These are phyloP conservation scores for Rehmannia glutinosa DNA, from an alignment of 257 asterid genomes.

Conservation along the genomic window DNA sequence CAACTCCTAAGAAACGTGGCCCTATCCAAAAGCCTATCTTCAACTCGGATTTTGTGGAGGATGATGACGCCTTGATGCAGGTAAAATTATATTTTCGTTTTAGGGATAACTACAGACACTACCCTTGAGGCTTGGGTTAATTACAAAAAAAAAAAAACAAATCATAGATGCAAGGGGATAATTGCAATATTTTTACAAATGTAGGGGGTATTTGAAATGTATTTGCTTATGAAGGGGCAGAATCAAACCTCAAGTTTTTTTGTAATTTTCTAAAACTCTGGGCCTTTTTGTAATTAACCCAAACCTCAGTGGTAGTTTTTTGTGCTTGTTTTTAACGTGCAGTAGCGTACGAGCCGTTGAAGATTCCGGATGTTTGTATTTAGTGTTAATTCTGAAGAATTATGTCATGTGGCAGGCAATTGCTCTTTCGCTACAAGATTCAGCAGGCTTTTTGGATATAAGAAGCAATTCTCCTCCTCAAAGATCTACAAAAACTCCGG, in stretches of 20 bases:
- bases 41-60: constrained; percentile 59
- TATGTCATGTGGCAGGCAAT: constrained; percentile 59
- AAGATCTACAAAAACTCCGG: neutral
- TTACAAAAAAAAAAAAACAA: constrained; percentile 32
- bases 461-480: neutral
- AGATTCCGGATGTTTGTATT: neutral
- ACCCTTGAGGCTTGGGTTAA: neutral
- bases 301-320: too few species aligned
- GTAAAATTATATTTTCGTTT: constrained; percentile 21
- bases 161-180: too few species aligned
- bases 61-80: constrained; percentile 72
- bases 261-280: too few species aligned
- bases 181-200: too few species aligned
- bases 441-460: constrained; percentile 37
- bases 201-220: too few species aligned
- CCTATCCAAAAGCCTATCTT: constrained; percentile 22
- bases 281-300: too few species aligned
- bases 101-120: neutral
- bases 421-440: constrained; percentile 74
- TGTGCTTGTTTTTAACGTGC: constrained; percentile 7
- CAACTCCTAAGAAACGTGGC: constrained; percentile 44
- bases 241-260: too few species aligned
- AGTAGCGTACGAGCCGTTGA: constrained; percentile 25
- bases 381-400: neutral
- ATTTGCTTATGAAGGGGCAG: too few species aligned